These are phyloP conservation scores for Saccharum hybrid DNA, from an alignment of 202 grass and related monocot species.

Conservation along the genomic window DNA sequence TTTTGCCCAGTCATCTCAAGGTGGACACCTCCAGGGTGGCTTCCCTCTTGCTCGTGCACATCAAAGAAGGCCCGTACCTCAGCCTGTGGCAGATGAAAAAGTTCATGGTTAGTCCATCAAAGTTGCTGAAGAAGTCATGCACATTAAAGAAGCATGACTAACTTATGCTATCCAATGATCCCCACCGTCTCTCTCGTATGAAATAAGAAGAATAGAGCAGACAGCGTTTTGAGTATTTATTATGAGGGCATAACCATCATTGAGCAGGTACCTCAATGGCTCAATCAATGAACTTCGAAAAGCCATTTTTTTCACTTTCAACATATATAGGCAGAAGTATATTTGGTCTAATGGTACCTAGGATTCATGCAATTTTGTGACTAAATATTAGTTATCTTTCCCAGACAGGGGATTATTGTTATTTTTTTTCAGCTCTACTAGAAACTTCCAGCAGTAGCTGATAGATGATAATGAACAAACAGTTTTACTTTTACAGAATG, in stretches of 20 bases:
- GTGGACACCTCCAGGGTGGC: constrained; percentile 69
- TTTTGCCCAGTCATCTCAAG: constrained; percentile 86
- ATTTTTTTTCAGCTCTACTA: background rate
- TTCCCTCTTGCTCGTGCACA: constrained; percentile 80
- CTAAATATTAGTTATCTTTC: background rate
- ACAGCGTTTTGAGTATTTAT: background rate
- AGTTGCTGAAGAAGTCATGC: background rate
- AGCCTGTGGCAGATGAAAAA: constrained; percentile 43
- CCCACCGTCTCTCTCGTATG: background rate
- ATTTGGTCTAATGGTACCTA: background rate
- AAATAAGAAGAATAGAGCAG: background rate
- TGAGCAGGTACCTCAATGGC: background rate
- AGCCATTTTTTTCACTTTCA: background rate
- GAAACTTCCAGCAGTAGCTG: background rate
- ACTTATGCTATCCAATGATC: background rate
- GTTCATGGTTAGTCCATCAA: background rate
- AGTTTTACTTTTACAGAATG: background rate
- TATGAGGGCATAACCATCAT: background rate
- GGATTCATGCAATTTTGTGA: background rate
- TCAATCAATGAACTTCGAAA: background rate
- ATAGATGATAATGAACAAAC: background rate
- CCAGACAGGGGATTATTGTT: background rate
- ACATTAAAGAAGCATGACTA: background rate
- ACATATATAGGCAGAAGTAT: background rate
- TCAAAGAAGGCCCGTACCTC: constrained; percentile 78